These are phyloP conservation scores for Arachis hypogaea DNA, from an alignment of 306 rosid genomes.

Conservation along the genomic window DNA sequence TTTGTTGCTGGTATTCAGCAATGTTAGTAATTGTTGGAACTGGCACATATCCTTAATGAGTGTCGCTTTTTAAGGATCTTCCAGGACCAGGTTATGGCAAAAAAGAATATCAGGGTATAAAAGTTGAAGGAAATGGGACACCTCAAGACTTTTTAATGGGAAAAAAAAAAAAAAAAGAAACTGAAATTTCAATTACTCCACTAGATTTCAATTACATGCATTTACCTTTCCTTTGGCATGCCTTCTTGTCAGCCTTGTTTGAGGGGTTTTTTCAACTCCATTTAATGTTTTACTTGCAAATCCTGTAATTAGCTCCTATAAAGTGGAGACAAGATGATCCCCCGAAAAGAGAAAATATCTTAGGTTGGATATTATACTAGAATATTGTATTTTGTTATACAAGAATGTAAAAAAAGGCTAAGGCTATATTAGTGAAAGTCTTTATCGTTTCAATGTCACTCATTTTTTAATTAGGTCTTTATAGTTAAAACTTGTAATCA, in stretches of 20 bases:
- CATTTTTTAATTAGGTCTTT: too few relatives aligned
- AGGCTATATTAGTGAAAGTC: too few relatives aligned
- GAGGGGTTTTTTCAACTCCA: slow-evolving; percentile 40
- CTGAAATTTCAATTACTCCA: too few relatives aligned
- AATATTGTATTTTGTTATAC: background rate
- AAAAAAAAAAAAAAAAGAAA: background rate
- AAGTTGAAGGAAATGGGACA: slow-evolving; percentile 6
- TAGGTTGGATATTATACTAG: slow-evolving; percentile 6
- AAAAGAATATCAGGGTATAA: background rate
- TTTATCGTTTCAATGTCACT: too few relatives aligned
- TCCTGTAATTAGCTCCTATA: slow-evolving; percentile 36
- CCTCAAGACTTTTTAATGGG: background rate
- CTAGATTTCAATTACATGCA: slow-evolving; percentile 38
- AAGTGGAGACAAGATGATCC: slow-evolving; percentile 19
- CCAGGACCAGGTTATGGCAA: background rate
- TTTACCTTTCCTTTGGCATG: slow-evolving; percentile 32
- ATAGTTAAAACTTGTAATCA: too few relatives aligned
- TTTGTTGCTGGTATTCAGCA: background rate
- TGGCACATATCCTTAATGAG: background rate
- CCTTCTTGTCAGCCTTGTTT: slow-evolving; percentile 46
- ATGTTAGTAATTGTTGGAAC: background rate
- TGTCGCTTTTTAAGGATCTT: slow-evolving; percentile 6
- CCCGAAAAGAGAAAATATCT: slow-evolving; percentile 24
- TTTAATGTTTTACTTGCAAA: slow-evolving; percentile 38
- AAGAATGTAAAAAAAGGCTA: background rate